Conservation (phyloP, 192 early-diverging fungal species). For the Coemansia sp. region DNA sequence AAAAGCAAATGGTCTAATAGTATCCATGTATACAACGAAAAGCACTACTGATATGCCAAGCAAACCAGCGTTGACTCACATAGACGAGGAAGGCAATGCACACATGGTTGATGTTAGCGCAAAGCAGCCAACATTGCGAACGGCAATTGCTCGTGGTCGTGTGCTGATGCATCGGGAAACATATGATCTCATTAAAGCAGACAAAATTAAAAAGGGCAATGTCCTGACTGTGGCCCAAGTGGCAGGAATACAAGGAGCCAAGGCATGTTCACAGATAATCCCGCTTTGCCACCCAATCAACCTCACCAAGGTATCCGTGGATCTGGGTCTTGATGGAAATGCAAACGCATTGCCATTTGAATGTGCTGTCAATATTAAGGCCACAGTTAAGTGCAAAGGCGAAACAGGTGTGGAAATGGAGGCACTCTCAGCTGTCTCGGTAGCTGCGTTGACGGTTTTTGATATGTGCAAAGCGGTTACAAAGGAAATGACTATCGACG, state of each 20-base stretch:
- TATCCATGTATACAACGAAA: neutral
- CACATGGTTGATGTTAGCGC: conserved; percentile 86
- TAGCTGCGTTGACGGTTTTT: conserved; percentile 83
- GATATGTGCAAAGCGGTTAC: conserved; percentile 96
- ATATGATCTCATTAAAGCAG: conserved; percentile 63
- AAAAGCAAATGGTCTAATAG: neutral
- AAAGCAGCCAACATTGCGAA: conserved; percentile 71
- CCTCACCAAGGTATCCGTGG: conserved; percentile 71
- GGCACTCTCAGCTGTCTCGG: conserved; percentile 75
- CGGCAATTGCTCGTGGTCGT: conserved; percentile 70
- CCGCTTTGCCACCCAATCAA: conserved; percentile 87
- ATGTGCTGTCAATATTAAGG: conserved; percentile 66
- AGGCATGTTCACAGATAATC: conserved; percentile 77
- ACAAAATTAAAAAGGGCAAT: conserved; percentile 83
- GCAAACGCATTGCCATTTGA: conserved; percentile 8
- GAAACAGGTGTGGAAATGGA: conserved; percentile 94
- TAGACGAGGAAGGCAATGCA: conserved; percentile 74
- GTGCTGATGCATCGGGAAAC: conserved; percentile 70
- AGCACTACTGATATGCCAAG: neutral
- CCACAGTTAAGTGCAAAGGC: conserved; percentile 71
- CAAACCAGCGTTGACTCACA: conserved; percentile 64
- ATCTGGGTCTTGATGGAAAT: conserved; percentile 56
- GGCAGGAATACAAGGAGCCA: conserved; percentile 90
- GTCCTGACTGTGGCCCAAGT: conserved; percentile 85
- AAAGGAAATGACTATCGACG: conserved; percentile 77